Conservation (phyloP, 495 filamentous ascomycete species). For the Cladorrhinum samala region DNA sequence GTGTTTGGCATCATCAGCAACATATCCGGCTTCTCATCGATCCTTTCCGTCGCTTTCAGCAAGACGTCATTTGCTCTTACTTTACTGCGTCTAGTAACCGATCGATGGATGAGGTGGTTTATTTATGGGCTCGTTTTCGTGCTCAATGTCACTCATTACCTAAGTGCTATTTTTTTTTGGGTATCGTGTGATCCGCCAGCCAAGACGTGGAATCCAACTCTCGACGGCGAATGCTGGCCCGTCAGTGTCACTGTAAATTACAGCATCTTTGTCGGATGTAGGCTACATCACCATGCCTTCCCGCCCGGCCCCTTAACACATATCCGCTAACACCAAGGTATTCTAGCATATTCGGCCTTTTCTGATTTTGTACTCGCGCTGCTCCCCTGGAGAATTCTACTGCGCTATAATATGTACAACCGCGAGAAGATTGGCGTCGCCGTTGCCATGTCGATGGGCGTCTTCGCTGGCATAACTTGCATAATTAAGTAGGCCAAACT, state of each 20-base stretch:
- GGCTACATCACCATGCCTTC: neutral
- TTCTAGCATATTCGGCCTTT: constrained; percentile 22
- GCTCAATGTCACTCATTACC: constrained; percentile 32
- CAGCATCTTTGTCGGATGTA: constrained; percentile 15
- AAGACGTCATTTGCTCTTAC: constrained; percentile 35
- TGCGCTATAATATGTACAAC: constrained; percentile 23
- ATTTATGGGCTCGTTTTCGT: constrained; percentile 27
- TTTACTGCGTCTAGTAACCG: constrained; percentile 18
- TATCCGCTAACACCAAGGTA: too few relatives aligned
- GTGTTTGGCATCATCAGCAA: constrained; percentile 15
- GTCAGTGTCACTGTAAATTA: constrained; percentile 1
- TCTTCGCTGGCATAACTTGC: constrained; percentile 22
- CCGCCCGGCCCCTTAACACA: neutral
- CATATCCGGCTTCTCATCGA: constrained; percentile 16
- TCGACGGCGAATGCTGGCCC: constrained; percentile 32
- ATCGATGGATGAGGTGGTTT: constrained; percentile 18
- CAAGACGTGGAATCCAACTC: constrained; percentile 27
- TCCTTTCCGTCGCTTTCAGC: constrained; percentile 22
- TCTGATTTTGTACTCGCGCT: constrained; percentile 22
- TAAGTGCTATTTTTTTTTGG: constrained; percentile 37
- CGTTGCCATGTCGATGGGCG: constrained; percentile 27
- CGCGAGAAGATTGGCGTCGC: constrained; percentile 27
- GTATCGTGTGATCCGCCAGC: constrained; percentile 32
- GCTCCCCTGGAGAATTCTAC: constrained; percentile 21
- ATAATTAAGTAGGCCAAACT: constrained; percentile 17